phyloP scores from a whole-genome alignment of 768 basidiomycete species.

The Leccinum barrowsii region DNA sequence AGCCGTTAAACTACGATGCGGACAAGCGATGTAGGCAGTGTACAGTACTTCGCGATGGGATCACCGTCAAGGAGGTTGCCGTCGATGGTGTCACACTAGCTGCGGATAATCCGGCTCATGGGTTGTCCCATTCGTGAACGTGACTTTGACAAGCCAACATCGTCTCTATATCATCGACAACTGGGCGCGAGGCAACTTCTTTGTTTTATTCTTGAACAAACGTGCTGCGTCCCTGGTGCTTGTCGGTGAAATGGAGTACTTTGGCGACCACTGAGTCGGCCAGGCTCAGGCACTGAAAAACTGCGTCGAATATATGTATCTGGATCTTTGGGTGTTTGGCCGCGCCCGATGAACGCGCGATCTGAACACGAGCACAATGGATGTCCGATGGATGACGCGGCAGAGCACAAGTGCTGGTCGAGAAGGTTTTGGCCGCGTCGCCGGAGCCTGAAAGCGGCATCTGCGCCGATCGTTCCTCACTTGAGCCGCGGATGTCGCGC shows the following conservation, averaged over 20 bases:
- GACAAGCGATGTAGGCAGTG: not conserved
- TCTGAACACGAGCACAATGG: no score
- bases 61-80: not conserved
- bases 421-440: no score
- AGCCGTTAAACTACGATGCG: not conserved
- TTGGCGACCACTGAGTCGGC: not conserved
- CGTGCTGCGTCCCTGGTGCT: not conserved
- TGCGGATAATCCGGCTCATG: not conserved
- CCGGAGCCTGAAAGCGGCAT: no score
- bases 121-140: not conserved
- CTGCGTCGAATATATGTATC: no score
- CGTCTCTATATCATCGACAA: not conserved
- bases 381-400: no score
- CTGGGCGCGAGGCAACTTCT: not conserved
- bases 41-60: not conserved
- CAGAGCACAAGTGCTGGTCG: no score
- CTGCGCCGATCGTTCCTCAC: no score
- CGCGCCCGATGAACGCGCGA: not conserved
- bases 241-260: not conserved
- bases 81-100: not conserved
- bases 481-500: not conserved
- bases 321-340: not conserved
- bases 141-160: not conserved
- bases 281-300: no score
- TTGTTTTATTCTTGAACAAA: not conserved